phyloP scores from a whole-genome alignment of 2,329 filamentous ascomycete species.

The Fusarium solani-melongenae region DNA sequence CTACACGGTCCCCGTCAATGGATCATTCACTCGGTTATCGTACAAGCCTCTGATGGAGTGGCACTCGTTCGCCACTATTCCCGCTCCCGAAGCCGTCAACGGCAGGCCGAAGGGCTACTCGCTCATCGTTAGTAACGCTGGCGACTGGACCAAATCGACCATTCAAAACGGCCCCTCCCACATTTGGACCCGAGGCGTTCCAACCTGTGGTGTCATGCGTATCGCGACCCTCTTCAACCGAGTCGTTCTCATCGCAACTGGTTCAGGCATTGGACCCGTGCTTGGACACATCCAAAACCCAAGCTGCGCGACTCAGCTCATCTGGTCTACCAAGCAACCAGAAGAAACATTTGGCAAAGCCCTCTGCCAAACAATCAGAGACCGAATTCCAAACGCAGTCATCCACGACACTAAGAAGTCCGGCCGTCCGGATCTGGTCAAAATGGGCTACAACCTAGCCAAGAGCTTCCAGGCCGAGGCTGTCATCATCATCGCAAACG shows the following conservation, averaged over 20 bases:
- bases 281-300: slow-evolving; percentile 67
- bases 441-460: slow-evolving; percentile 63
- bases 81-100: slow-evolving; percentile 57
- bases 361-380: slow-evolving; percentile 65
- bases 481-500: slow-evolving; percentile 79
- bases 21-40: slow-evolving; percentile 65
- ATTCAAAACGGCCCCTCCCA: slow-evolving; percentile 70
- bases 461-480: slow-evolving; percentile 72
- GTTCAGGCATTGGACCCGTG: slow-evolving; percentile 78
- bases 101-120: slow-evolving; percentile 64
- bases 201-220: slow-evolving; percentile 74
- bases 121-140: slow-evolving; percentile 76
- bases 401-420: slow-evolving; percentile 73
- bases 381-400: slow-evolving; percentile 69
- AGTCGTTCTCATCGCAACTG: slow-evolving; percentile 77
- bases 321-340: slow-evolving; percentile 76
- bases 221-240: slow-evolving; percentile 73
- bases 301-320: slow-evolving; percentile 65
- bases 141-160: slow-evolving; percentile 77
- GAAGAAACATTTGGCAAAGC: slow-evolving; percentile 69
- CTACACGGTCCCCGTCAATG: slow-evolving; percentile 67
- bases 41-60: slow-evolving; percentile 74
- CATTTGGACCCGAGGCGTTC: slow-evolving; percentile 76
- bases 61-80: slow-evolving; percentile 81
- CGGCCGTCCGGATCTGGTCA: slow-evolving; percentile 68